Conservation (phyloP, 2,329 filamentous ascomycete genomes). For the Fusarium verrucosum region DNA sequence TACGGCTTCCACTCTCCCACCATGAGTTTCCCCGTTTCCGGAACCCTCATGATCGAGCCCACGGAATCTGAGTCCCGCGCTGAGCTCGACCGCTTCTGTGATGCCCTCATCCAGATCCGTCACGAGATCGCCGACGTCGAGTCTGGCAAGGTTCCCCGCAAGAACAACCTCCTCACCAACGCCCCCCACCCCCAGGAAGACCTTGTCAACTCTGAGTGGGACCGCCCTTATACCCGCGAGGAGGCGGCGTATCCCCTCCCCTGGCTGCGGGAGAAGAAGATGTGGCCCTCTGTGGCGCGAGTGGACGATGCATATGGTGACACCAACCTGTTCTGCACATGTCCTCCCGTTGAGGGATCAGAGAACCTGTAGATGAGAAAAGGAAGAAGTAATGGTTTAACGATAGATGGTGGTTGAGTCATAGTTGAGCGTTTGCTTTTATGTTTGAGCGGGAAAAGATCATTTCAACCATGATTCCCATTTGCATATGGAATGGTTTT, state of each 20-base stretch:
- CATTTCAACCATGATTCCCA: conserved; percentile 40
- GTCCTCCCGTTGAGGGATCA: conserved; percentile 80
- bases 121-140: conserved; percentile 87
- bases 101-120: conserved; percentile 87
- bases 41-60: conserved; percentile 97
- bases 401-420: conserved; percentile 13
- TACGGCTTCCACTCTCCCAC: conserved; percentile 98
- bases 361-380: conserved; percentile 33
- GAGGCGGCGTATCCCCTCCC: conserved; percentile 86
- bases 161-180: conserved; percentile 88
- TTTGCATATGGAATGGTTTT: conserved; percentile 31
- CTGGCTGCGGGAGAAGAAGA: conserved; percentile 92
- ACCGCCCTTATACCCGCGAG: conserved; percentile 81
- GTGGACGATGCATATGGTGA: conserved; percentile 93
- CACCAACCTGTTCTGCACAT: conserved; percentile 93
- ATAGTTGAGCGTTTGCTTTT: conserved; percentile 23
- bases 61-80: conserved; percentile 92
- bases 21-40: conserved; percentile 95
- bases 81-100: conserved; percentile 92
- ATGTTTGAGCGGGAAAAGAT: conserved; percentile 20
- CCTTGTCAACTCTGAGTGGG: conserved; percentile 75
- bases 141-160: conserved; percentile 75
- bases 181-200: conserved; percentile 87
- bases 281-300: conserved; percentile 89
- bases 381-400: conserved; percentile 20